Evolutionary conservation across 208 protist species (phyloP).

Genomic region (Acanthamoeba culbertsoni): DNA sequence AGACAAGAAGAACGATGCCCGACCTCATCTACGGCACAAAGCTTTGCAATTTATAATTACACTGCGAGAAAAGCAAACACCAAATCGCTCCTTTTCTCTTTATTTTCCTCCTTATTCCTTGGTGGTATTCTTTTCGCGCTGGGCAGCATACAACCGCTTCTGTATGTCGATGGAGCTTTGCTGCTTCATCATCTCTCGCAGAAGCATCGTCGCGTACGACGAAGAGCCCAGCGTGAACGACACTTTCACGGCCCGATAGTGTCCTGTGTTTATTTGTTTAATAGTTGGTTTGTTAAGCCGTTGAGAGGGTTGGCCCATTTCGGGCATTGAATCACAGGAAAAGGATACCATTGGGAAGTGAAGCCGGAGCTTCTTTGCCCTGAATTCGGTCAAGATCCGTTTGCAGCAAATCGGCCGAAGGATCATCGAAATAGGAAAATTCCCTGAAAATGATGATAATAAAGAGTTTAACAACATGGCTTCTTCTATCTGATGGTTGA

Average conservation of each 20-base stretch:
- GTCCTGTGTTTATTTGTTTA: not conserved
- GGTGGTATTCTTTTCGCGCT: slow-evolving; percentile 18
- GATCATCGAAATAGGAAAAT: not conserved
- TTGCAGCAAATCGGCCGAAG: not conserved
- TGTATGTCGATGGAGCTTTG: not conserved
- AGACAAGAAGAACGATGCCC: not conserved
- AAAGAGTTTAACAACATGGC: not conserved
- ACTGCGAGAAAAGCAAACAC: no score
- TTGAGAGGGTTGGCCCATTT: no score
- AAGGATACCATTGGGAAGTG: not conserved
- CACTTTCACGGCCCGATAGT: not conserved
- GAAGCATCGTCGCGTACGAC: slow-evolving; percentile 14
- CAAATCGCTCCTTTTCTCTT: no score
- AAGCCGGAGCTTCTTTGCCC: not conserved
- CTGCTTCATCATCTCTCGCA: slow-evolving; percentile 39
- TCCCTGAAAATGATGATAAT: slow-evolving; percentile 26
- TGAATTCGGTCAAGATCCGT: not conserved
- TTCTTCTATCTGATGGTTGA: no score
- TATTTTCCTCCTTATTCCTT: no score
- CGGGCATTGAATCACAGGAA: no score
- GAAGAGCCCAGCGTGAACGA: slow-evolving; percentile 1
- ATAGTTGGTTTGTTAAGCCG: no score
- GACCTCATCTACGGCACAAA: no score
- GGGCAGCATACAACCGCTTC: not conserved
- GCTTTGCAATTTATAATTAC: no score